Percentiles rank a stretch among this genome's conserved stretches.
These are phyloP conservation scores for Trebouxiophyceae sp. DNA, from an alignment of 163 green algal genomes.

Conservation along the genomic window DNA sequence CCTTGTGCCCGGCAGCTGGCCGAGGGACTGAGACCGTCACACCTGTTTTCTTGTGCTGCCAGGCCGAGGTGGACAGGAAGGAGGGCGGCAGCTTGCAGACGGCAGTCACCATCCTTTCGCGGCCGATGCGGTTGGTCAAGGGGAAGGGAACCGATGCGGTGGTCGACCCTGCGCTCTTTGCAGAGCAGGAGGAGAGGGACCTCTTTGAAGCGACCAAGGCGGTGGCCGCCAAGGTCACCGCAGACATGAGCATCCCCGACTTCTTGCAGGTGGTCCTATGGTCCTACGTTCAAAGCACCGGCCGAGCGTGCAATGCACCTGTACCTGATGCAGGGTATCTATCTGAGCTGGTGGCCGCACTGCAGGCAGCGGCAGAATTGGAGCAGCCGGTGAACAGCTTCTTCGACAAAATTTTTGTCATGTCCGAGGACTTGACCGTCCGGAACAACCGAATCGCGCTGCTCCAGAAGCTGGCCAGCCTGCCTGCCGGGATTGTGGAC, in stretches of 20 bases:
- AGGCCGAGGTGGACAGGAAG: neutral
- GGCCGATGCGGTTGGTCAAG: neutral
- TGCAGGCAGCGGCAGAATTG: conserved; percentile 35
- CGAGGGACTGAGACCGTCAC: no score
- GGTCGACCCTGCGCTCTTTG: no score
- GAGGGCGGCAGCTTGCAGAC: no score
- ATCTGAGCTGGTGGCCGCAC: neutral
- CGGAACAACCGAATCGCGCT: conserved; percentile 79
- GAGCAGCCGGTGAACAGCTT: conserved; percentile 65
- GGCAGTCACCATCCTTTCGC: neutral
- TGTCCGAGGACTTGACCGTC: conserved; percentile 82
- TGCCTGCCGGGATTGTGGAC: conserved; percentile 79
- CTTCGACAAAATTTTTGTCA: conserved; percentile 96
- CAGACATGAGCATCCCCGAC: conserved; percentile 2
- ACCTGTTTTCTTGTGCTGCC: conserved; percentile 12
- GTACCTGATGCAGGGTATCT: neutral
- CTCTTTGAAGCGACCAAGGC: neutral
- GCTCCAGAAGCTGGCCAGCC: conserved; percentile 60
- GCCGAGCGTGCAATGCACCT: no score
- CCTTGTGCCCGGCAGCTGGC: no score
- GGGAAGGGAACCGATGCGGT: no score
- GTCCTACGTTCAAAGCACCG: no score
- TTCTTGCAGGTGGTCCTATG: conserved; percentile 6
- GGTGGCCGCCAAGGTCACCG: neutral
- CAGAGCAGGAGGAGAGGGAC: neutral